A percentile compares a stretch with the other conserved stretches of the same genome.
These are phyloP conservation scores for Beauveria sp. DNA, from an alignment of 2,329 filamentous ascomycete species.

Conservation along the genomic window DNA sequence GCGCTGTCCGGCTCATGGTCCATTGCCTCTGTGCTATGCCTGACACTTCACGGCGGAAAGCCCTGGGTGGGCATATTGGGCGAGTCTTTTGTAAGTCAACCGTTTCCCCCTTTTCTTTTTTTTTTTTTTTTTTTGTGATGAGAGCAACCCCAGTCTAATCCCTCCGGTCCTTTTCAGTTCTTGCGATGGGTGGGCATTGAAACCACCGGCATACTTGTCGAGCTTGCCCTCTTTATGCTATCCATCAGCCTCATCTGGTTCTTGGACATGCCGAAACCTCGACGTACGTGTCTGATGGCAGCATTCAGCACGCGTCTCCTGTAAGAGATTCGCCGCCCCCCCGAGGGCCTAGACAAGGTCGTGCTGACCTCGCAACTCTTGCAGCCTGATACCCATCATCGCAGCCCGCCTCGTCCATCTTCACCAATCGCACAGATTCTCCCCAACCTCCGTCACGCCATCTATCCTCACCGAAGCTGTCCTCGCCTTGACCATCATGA, in stretches of 20 bases:
- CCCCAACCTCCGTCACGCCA: background rate
- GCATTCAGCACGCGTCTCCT: background rate
- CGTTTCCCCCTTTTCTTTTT: background rate
- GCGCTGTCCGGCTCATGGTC: background rate
- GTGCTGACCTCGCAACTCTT: background rate
- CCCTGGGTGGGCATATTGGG: background rate
- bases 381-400: conserved; percentile 2
- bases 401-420: conserved; percentile 3
- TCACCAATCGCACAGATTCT: background rate
- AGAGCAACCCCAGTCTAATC: too few relatives aligned
- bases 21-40: background rate
- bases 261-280: background rate
- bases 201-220: background rate
- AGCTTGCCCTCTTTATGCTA: background rate
- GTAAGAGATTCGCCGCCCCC: background rate
- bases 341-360: background rate
- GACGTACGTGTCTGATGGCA: background rate
- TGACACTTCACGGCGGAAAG: background rate
- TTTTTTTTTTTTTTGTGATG: too few relatives aligned
- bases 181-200: conserved; percentile 4
- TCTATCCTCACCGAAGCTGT: conserved; percentile 2
- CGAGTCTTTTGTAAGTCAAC: background rate
- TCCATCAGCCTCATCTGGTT: background rate
- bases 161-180: background rate
- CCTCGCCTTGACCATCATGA: background rate